Percentiles rank a stretch among this genome's conserved stretches.
phyloP scores from a whole-genome alignment of 768 basidiomycete genomes.

The Leccinum arenicola region DNA sequence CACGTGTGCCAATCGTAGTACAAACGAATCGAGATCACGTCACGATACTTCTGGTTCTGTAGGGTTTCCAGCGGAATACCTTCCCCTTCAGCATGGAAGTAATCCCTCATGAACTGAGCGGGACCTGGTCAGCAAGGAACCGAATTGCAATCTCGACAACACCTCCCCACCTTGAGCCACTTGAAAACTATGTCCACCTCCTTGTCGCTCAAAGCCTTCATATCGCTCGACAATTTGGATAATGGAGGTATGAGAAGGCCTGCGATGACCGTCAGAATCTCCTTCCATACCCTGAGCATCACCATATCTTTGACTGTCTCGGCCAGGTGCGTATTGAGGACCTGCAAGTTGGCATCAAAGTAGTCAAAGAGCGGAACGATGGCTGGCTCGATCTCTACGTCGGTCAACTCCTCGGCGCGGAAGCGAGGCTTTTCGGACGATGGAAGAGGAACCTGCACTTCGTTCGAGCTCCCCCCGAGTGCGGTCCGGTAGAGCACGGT shows the following conservation, averaged over 20 bases:
- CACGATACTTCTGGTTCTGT: conserved; percentile 94
- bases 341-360: conserved; percentile 90
- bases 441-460: conserved; percentile 78
- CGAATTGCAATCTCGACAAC: background rate
- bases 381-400: conserved; percentile 91
- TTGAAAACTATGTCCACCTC: conserved; percentile 99
- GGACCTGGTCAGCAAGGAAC: background rate
- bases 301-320: conserved; percentile 87
- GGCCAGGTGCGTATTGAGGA: conserved; percentile 84
- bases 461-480: conserved; percentile 59
- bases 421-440: conserved; percentile 72
- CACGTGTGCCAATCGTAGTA: conserved; percentile 98
- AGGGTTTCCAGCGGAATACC: conserved; percentile 82
- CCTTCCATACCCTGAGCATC: conserved; percentile 95
- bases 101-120: conserved; percentile 83
- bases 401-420: conserved; percentile 78
- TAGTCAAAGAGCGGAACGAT: conserved; percentile 93
- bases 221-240: conserved; percentile 78
- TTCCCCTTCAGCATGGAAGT: conserved; percentile 93
- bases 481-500: conserved; percentile 79
- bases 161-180: conserved; percentile 87
- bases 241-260: conserved; percentile 87
- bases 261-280: conserved; percentile 83
- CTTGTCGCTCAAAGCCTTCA: conserved; percentile 91
- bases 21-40: conserved; percentile 82